These are phyloP conservation scores for Metschnikowia koreensis DNA, from an alignment of 805 yeast species.

Conservation along the genomic window DNA sequence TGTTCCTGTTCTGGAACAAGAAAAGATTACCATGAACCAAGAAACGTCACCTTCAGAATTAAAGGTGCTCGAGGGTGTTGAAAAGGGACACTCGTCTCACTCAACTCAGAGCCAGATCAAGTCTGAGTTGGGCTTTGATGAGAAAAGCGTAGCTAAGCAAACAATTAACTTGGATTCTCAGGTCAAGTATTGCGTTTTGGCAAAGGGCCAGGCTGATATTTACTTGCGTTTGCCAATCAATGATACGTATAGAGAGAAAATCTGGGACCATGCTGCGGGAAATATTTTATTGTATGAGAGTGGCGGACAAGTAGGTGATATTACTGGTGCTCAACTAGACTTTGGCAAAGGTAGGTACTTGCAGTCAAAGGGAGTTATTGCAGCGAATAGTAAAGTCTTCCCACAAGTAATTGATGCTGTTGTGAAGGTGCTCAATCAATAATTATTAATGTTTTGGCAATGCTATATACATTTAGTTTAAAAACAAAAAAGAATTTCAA, in stretches of 20 bases:
- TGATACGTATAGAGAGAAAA: slow-evolving; percentile 79
- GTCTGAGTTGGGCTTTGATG: slow-evolving; percentile 42
- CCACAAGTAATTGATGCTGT: slow-evolving; percentile 50
- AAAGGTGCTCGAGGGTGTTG: slow-evolving; percentile 89
- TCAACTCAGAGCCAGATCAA: slow-evolving; percentile 81
- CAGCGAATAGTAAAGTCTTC: slow-evolving; percentile 57
- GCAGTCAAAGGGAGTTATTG: slow-evolving; percentile 88
- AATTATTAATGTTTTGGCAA: background rate
- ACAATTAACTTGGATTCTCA: slow-evolving; percentile 89
- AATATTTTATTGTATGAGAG: slow-evolving; percentile 81
- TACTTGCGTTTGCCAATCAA: slow-evolving; percentile 85
- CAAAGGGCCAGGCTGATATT: slow-evolving; percentile 89
- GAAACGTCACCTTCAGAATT: slow-evolving; percentile 47
- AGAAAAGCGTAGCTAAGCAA: slow-evolving; percentile 54
- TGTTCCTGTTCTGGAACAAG: slow-evolving; percentile 29
- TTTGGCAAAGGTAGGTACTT: slow-evolving; percentile 85
- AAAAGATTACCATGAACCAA: slow-evolving; percentile 52
- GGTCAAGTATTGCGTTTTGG: slow-evolving; percentile 89
- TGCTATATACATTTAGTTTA: slow-evolving; percentile 2
- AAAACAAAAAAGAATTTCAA: background rate
- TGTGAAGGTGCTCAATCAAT: slow-evolving; percentile 21
- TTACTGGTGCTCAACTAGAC: slow-evolving; percentile 69
- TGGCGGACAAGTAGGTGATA: slow-evolving; percentile 89
- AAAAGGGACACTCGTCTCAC: slow-evolving; percentile 91
- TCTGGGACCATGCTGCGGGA: slow-evolving; percentile 99